Base-by-base conservation (phyloP, 73 alveolate species). In the Tetrahymena elliotti region DNA sequence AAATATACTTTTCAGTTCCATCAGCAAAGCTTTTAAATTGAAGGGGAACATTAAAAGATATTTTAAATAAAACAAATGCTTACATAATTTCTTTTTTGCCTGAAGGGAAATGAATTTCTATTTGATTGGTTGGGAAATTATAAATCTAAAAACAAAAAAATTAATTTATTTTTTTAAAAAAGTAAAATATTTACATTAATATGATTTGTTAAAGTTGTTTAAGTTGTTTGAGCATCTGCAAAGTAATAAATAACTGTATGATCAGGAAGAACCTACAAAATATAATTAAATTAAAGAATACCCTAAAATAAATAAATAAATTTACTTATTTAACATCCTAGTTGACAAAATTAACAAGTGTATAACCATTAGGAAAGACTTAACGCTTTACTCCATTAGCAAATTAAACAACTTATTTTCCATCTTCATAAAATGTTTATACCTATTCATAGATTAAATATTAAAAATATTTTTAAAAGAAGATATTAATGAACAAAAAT, bases 371-470 rank as follows among this genome's bases (percentile, higher is more conserved):
- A 37, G 99, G 98, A 94, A 97, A 98, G 18, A 97, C 98, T 97
- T 98, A 99, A 94, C 98, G 97, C 83, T 97, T 96, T 4, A 98
- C 99, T 10, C 99, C 99, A 97, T 99, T 99, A 88, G 98, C 95
- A 94, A 99, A 99, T 52, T 98, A 95, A 18, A 99, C 98, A 93
- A 98, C 99, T 52, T 97, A 93, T 97, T 97, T 99, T 22, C 99
- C 99, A 84, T 98, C 97, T 16, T 98, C 97, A 95, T 96, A 98
- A 93, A 97, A 39, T 83, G 98, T 98, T 52, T 97, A 96, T 40
- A 96, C 93, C 97, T 98, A 68, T 18, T 68, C n/a, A 68, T 18
- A 47, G 13, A 41, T 41, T 3, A 4, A 41, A 47, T 52, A 52
- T 52, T 52, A 18, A 52, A 52, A 52, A 52, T n/a, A 9, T 12